phyloP scores from a whole-genome alignment of 2,329 filamentous ascomycete species.

The Exophiala sp. region DNA sequence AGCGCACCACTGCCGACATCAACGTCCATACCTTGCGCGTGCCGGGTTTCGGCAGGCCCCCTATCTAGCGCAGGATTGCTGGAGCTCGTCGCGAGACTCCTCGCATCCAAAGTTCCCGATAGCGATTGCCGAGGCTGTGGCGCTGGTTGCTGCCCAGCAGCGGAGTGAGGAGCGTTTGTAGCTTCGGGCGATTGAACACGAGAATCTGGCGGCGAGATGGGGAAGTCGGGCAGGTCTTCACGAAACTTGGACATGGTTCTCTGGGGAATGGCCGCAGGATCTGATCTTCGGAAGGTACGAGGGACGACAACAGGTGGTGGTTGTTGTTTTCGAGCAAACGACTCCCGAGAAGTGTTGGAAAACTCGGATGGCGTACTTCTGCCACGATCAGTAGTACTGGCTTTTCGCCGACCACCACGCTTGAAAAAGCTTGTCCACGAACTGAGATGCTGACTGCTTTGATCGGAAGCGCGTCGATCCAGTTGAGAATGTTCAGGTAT shows the following conservation, averaged over 20 bases:
- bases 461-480: constrained; percentile 51
- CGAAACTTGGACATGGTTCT: constrained; percentile 85
- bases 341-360: constrained; percentile 84
- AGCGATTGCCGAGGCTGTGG: constrained; percentile 19
- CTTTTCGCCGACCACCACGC: constrained; percentile 53
- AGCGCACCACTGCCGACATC: constrained; percentile 10
- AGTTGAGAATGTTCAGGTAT: constrained; percentile 48
- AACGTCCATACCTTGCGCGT: constrained; percentile 15
- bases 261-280: constrained; percentile 52
- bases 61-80: constrained; percentile 24
- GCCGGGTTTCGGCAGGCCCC: constrained; percentile 4
- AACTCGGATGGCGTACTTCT: constrained; percentile 66
- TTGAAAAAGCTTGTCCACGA: constrained; percentile 71
- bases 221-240: constrained; percentile 83
- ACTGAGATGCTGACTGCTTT: constrained; percentile 41
- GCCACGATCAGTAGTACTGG: constrained; percentile 46
- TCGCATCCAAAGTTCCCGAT: constrained; percentile 26
- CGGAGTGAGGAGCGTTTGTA: constrained; percentile 19
- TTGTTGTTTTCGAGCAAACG: constrained; percentile 58
- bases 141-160: not conserved
- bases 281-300: constrained; percentile 43
- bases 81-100: constrained; percentile 31
- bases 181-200: constrained; percentile 71
- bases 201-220: constrained; percentile 78
- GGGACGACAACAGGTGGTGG: constrained; percentile 37